phyloP scores from a whole-genome alignment of 2,329 filamentous ascomycete genomes.

The Clathrospora elynae region DNA sequence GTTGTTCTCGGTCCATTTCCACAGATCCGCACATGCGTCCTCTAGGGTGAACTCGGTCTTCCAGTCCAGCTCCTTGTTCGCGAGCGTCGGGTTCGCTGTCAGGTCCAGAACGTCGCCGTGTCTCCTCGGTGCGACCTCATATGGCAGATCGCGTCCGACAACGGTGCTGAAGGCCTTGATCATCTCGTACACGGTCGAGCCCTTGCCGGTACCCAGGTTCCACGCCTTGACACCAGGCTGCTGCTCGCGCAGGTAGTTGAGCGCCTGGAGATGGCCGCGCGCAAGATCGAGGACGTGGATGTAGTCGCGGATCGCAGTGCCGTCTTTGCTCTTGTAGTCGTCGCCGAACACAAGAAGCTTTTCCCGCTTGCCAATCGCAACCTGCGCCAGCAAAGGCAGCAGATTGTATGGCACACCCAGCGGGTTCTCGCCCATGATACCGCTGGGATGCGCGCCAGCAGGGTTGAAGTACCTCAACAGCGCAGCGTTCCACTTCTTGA shows the following conservation, averaged over 20 bases:
- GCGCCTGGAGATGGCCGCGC: slow-evolving; percentile 81
- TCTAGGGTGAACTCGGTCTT: slow-evolving; percentile 89
- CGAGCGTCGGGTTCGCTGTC: slow-evolving; percentile 85
- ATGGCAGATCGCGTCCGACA: slow-evolving; percentile 83
- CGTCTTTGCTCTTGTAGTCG: slow-evolving; percentile 88
- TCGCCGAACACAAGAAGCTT: slow-evolving; percentile 95
- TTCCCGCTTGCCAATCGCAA: slow-evolving; percentile 91
- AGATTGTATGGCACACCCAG: slow-evolving; percentile 96
- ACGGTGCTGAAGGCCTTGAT: slow-evolving; percentile 90
- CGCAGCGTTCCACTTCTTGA: slow-evolving; percentile 87
- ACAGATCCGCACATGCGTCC: slow-evolving; percentile 90
- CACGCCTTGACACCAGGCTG: slow-evolving; percentile 91
- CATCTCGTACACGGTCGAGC: slow-evolving; percentile 96
- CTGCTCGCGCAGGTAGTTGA: slow-evolving; percentile 84
- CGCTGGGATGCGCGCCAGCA: slow-evolving; percentile 88
- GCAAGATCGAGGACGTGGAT: slow-evolving; percentile 95
- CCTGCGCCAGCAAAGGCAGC: slow-evolving; percentile 89
- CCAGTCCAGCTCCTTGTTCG: slow-evolving; percentile 89
- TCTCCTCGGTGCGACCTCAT: slow-evolving; percentile 81
- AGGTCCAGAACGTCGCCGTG: slow-evolving; percentile 92
- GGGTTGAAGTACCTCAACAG: slow-evolving; percentile 98
- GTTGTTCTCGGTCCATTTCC: slow-evolving; percentile 97
- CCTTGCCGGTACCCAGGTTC: slow-evolving; percentile 94
- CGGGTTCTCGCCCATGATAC: slow-evolving; percentile 97
- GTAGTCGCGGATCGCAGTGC: slow-evolving; percentile 95